Evolutionary conservation across 768 basidiomycete species (phyloP), one percentile per base, ranked within the genome.

Genomic region (Hygrophoropsis aurantiaca): DNA sequence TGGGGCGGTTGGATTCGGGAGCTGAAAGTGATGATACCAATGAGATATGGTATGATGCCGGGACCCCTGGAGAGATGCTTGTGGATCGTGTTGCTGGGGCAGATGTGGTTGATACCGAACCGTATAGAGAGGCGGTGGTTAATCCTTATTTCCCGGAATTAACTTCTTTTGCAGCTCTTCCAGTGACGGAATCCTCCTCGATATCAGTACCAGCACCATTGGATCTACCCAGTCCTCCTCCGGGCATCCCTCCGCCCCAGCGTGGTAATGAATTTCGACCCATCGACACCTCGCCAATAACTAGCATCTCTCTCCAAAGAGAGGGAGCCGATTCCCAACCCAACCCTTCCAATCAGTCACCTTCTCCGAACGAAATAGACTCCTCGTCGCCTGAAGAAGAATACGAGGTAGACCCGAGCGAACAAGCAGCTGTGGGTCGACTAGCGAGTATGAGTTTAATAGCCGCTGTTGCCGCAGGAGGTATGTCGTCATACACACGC

Each of bases 401-500:
- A 24, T 74, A 74, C 42, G 79, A 69, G 24, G 52, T 58, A 21
- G 69, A 72, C 46, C 55, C 67, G 13, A 70, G 68, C 24, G 81
- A 91, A 54, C 90, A 94, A 61, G 90, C 87, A 11, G 82, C 87
- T 4, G 77, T 92, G 16, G 94, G 94, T 5, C 78, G 92, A 47
- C 72, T 95, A 40, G 89, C 90, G 4, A 91, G 91, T 57, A 93
- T 97, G 92, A 91, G 90, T 61, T 70, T 97, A 42, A 89, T 95
- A 73, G 93, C 93, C 32, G 84, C 90, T 7, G 82, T 93, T 11
- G 80, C 87, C 24, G 89, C 91, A 21, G 83, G 81, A 52, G 85
- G 86, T 88, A 62, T 60, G 77, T 71, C 42, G 49, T 46, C 44
- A 49, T 27, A n/a, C n/a, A n/a, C n/a, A 7, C 38, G 25, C 33